Evolutionary conservation across 2,329 filamentous ascomycete genomes (phyloP).

Genomic region (Fusarium secorum): DNA sequence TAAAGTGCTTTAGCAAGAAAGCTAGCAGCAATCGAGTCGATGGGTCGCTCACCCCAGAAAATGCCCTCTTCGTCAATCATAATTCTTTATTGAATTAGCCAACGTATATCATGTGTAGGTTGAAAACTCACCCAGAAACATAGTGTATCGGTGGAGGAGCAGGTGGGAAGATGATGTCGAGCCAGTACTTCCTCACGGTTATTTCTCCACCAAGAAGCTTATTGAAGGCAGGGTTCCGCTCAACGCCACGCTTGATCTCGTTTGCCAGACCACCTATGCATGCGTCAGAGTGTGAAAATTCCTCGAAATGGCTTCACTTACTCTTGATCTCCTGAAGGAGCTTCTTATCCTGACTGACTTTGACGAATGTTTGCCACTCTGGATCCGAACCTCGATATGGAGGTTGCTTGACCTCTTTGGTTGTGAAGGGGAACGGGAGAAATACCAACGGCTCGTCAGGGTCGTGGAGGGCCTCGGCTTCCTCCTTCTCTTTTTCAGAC

Average conservation of each 20-base stretch:
- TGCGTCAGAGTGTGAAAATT: conserved; percentile 18
- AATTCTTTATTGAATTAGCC: conserved; percentile 51
- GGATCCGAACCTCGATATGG: conserved; percentile 66
- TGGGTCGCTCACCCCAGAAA: conserved; percentile 55
- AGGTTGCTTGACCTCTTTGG: conserved; percentile 54
- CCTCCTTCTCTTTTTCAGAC: conserved; percentile 54
- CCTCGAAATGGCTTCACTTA: conserved; percentile 41
- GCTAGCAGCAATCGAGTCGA: conserved; percentile 58
- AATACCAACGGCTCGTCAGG: conserved; percentile 59
- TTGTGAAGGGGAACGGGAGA: conserved; percentile 69
- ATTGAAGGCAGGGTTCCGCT: conserved; percentile 53
- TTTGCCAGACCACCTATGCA: conserved; percentile 44
- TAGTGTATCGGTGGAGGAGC: conserved; percentile 66
- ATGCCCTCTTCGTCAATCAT: conserved; percentile 59
- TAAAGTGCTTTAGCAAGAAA: conserved; percentile 59
- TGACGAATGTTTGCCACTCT: conserved; percentile 69
- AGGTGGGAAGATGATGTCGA: conserved; percentile 68
- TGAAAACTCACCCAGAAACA: conserved; percentile 63
- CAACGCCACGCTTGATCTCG: conserved; percentile 50
- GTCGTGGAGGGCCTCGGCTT: conserved; percentile 51
- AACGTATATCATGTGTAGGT: accelerated
- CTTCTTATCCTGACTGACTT: conserved; percentile 62
- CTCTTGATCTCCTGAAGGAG: conserved; percentile 58
- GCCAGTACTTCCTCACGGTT: conserved; percentile 61
- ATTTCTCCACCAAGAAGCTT: conserved; percentile 56